These are phyloP conservation scores for Pyracantha coccinea DNA, from an alignment of 331 rosid species.

Conservation along the genomic window DNA sequence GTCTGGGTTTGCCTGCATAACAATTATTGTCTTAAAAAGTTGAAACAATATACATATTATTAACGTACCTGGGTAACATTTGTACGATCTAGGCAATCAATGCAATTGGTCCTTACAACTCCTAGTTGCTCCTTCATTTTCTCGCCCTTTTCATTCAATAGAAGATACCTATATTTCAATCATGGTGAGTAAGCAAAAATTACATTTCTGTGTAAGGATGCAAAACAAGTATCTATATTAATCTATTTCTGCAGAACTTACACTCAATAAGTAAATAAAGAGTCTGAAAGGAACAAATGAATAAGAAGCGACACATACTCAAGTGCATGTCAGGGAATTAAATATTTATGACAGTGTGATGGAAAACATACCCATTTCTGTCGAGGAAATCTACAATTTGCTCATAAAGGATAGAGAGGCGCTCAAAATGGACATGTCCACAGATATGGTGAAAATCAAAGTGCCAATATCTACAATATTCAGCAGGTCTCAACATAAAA, in stretches of 20 bases:
- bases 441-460: slow-evolving; percentile 92
- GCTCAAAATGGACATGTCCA: slow-evolving; percentile 93
- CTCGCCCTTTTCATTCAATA: slow-evolving; percentile 82
- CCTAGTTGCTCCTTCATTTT: slow-evolving; percentile 96
- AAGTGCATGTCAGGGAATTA: not conserved
- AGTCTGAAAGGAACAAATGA: not conserved
- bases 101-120: slow-evolving; percentile 87
- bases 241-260: not conserved
- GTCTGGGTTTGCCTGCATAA: not conserved
- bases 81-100: slow-evolving; percentile 96
- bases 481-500: slow-evolving; percentile 18
- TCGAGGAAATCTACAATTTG: slow-evolving; percentile 89
- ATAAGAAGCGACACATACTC: not conserved
- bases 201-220: no score
- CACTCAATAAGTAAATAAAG: not conserved
- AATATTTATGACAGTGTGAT: slow-evolving; percentile 5
- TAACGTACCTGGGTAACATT: slow-evolving; percentile 91
- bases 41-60: not conserved
- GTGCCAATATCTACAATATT: slow-evolving; percentile 75
- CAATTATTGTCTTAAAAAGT: not conserved
- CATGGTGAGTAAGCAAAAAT: not conserved
- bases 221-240: not conserved
- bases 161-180: slow-evolving; percentile 55
- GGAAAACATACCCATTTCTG: slow-evolving; percentile 65
- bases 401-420: slow-evolving; percentile 80